Base-by-base conservation (phyloP, 192 early-diverging fungal species). In the Spinellus fusiger region DNA sequence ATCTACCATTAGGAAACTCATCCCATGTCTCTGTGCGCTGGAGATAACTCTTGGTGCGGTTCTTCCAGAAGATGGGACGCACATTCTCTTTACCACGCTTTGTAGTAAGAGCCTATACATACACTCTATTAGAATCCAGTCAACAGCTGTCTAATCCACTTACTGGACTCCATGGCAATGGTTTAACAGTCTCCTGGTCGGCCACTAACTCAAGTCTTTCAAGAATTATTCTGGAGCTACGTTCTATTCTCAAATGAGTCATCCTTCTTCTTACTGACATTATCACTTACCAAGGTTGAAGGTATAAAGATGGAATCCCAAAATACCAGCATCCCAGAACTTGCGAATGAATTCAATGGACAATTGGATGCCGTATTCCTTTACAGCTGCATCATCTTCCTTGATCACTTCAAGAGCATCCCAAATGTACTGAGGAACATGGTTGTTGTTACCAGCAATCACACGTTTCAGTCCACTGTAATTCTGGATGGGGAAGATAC, bases 21-120 rank as follows among this genome's bases (percentile, higher is more conserved):
- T 98, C 95, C 84, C 86, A 89, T 46, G 82, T 74, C 50, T 90
- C 88, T n/a, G 92, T 93, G 27, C 89, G 82, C 13, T 80, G 65
- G 64, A 97, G 88, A 82, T 98, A 97, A 73, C 86, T 90, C 64
- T 87, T 84, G 34, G 89, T 85, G 38, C 94, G 86, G 83, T 99
- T 98, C 73, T 88, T 86, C 96, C 96, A 99, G 61, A 98, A 98
- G 68, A 99, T 99, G 22, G 96, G 96, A 25, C 96, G 91, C 47
- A 99, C 96, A 59, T 87, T 94, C 76, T 99, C 96, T 68, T 90
- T 89, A 28, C 90, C 85, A 49, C 93, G 87, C 54, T 90, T 93
- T 48, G 77, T 65, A 18, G 66, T 67, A 32, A 79, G 54, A 10
- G 74, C 75, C 65, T 76, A 65, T 6, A 37, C 3, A 37, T n/a